Evolutionary conservation across 2,329 filamentous ascomycete genomes (phyloP).

Genomic region (Emergomyces pasteurianus): DNA sequence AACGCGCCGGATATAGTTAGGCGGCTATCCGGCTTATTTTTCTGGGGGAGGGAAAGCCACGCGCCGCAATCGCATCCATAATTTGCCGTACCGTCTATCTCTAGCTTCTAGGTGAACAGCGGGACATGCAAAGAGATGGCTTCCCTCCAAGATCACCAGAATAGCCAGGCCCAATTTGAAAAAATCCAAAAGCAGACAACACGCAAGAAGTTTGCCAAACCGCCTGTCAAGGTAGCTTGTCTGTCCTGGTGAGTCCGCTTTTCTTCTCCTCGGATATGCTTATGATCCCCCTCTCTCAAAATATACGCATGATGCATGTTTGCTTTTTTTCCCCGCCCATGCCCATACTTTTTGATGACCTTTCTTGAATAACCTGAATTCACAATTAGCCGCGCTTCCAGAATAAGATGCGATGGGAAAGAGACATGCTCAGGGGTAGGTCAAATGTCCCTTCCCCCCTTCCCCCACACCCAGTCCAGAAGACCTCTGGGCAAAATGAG

Average conservation of each 20-base stretch:
- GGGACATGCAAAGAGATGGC: background rate
- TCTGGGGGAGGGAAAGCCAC: background rate
- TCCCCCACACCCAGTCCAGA: background rate
- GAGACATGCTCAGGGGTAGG: constrained; percentile 33
- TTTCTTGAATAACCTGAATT: constrained; percentile 2
- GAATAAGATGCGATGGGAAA: constrained; percentile 34
- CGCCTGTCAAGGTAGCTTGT: constrained; percentile 35
- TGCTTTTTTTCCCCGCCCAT: constrained; percentile 3
- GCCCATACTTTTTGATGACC: background rate
- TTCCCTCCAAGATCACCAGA: background rate
- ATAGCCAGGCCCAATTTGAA: constrained; percentile 1
- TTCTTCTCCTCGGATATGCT: background rate
- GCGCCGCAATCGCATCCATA: background rate
- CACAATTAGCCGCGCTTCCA: constrained; percentile 27
- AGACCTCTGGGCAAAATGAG: constrained; percentile 4
- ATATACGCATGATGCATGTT: background rate
- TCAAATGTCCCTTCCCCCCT: constrained; percentile 4
- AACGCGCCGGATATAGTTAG: no score
- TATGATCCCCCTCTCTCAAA: background rate
- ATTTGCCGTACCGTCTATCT: background rate
- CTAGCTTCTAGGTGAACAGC: background rate
- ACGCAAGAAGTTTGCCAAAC: constrained; percentile 34
- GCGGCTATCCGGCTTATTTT: background rate
- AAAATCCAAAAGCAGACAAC: constrained; percentile 19
- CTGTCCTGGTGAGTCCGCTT: constrained; percentile 27